phyloP scores from a whole-genome alignment of 768 basidiomycete genomes.

The Rhodotorula graminis region DNA sequence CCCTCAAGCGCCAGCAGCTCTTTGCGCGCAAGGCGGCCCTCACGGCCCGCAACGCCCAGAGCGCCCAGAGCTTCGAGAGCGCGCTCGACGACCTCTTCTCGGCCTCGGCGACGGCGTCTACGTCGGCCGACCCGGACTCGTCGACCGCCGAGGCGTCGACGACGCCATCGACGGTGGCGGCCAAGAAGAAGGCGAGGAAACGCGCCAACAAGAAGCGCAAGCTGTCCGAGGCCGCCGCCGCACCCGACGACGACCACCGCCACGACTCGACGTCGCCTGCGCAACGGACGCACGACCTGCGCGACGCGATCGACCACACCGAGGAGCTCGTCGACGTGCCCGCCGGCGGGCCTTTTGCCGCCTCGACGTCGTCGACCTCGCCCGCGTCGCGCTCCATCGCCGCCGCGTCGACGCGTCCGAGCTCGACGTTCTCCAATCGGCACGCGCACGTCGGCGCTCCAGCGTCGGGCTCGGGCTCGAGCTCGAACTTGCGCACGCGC shows the following conservation, averaged over 20 bases:
- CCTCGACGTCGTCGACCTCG: not conserved
- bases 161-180: not conserved
- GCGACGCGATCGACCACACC: slow-evolving; percentile 16
- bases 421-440: not conserved
- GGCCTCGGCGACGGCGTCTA: not conserved
- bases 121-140: not conserved
- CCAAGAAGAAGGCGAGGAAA: not conserved
- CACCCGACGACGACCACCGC: not conserved
- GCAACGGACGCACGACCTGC: not conserved
- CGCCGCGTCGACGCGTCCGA: not conserved
- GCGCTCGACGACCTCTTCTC: slow-evolving; percentile 30
- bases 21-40: slow-evolving; percentile 26
- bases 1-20: slow-evolving; percentile 28
- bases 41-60: slow-evolving; percentile 13
- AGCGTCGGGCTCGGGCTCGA: not conserved
- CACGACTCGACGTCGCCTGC: not conserved
- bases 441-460: not conserved
- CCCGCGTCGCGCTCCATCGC: not conserved
- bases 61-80: slow-evolving; percentile 20
- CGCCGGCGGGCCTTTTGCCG: not conserved
- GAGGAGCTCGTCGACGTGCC: slow-evolving; percentile 5
- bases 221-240: not conserved
- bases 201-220: slow-evolving; percentile 12
- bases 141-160: too few relatives aligned
- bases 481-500: not conserved